Percentiles rank a stretch among this genome's conserved stretches.
Evolutionary conservation across 2,329 filamentous ascomycete genomes (phyloP).

Genomic region (Hypomyces rosellus): DNA sequence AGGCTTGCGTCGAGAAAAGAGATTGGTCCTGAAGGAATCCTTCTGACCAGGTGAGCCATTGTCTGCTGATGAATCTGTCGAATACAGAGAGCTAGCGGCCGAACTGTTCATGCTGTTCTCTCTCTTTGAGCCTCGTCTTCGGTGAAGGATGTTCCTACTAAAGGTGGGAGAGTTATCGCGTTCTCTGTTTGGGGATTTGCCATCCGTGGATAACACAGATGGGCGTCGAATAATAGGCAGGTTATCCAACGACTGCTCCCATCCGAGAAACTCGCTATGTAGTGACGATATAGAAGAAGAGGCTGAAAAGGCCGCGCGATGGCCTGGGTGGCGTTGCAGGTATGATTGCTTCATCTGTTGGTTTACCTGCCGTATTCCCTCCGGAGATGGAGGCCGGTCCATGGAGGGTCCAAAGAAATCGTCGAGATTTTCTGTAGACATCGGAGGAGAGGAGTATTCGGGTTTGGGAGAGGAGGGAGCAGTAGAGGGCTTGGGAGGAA

Average conservation of each 20-base stretch:
- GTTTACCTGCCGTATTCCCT: constrained; percentile 51
- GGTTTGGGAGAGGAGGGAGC: constrained; percentile 40
- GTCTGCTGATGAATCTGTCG: constrained; percentile 36
- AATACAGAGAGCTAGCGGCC: constrained; percentile 43
- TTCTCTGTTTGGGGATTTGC: constrained; percentile 42
- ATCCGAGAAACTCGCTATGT: constrained; percentile 37
- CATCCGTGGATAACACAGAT: constrained; percentile 49
- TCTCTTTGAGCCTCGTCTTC: constrained; percentile 43
- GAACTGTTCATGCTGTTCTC: constrained; percentile 45
- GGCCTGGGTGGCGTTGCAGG: constrained; percentile 24
- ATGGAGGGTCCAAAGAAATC: constrained; percentile 52
- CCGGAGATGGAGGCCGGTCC: constrained; percentile 55
- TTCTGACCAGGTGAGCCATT: constrained; percentile 24
- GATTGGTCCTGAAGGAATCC: constrained; percentile 42
- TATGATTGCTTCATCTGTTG: constrained; percentile 52
- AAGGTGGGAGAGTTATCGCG: constrained; percentile 55
- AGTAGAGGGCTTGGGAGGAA: constrained; percentile 61
- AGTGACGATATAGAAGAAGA: constrained; percentile 48
- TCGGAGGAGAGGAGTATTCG: constrained; percentile 4
- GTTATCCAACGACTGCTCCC: constrained; percentile 45
- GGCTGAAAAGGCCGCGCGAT: constrained; percentile 44
- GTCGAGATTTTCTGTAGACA: constrained; percentile 8
- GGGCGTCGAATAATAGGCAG: constrained; percentile 48
- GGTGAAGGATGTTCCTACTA: constrained; percentile 53
- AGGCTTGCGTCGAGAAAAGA: constrained; percentile 46